A percentile compares a stretch with the other conserved stretches of the same genome.
Evolutionary conservation across 2,329 filamentous ascomycete genomes (phyloP).

Genomic region (Ceratocystis colombiana): DNA sequence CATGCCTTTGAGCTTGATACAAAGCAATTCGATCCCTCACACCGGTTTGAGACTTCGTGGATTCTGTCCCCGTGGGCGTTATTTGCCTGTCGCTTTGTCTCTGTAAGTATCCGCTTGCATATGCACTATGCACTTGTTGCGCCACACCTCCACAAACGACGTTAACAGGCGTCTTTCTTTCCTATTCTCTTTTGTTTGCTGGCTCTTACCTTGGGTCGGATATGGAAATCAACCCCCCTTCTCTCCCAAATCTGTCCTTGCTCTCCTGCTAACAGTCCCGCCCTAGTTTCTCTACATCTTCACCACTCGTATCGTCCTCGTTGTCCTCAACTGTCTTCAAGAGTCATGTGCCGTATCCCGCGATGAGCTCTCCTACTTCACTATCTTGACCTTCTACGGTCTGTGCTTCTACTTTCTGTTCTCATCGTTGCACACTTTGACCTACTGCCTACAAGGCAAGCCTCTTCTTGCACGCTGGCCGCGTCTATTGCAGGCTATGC

Average conservation of each 20-base stretch:
- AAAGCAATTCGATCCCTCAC: conserved; percentile 44
- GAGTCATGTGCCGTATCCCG: conserved; percentile 40
- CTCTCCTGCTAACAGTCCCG: not conserved
- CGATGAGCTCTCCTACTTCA: conserved; percentile 70
- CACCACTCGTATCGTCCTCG: conserved; percentile 55
- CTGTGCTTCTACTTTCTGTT: conserved; percentile 67
- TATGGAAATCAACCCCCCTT: not conserved
- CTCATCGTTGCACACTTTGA: conserved; percentile 56
- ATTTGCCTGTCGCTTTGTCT: conserved; percentile 45
- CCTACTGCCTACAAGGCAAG: conserved; percentile 48
- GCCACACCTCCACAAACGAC: no score
- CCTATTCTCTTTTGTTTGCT: not conserved
- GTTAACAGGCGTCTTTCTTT: no score
- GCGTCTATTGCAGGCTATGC: conserved; percentile 52
- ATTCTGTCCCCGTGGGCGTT: conserved; percentile 57
- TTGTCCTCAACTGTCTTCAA: conserved; percentile 51
- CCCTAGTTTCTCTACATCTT: conserved; percentile 56
- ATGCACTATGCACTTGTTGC: not conserved
- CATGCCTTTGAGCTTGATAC: conserved; percentile 35
- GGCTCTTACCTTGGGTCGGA: not conserved
- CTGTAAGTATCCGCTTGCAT: conserved; percentile 36
- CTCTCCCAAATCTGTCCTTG: no score
- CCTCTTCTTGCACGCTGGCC: conserved; percentile 52
- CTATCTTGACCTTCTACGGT: conserved; percentile 71
- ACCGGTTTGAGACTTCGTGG: conserved; percentile 74